Base-by-base conservation (phyloP, 441 rosid species). In the Erodium texanum region DNA sequence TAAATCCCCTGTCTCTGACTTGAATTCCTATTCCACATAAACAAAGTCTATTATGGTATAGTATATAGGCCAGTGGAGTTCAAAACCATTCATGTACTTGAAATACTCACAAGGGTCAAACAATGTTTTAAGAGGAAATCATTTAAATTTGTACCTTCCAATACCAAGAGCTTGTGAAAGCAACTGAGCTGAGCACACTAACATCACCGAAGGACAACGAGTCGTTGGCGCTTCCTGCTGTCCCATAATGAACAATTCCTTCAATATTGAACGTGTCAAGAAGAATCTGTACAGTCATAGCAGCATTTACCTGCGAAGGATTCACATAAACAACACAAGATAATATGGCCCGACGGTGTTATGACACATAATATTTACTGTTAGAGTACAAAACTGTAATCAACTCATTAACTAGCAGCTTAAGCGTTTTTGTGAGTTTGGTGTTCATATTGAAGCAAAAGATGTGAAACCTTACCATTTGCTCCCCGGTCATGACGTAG, bases 61-160 rank as follows among this genome's bases (percentile, higher is more conserved):
- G n/a, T n/a, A n/a, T n/a, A n/a, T n/a, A 27, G 29, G 29, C 29
- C 1, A 27, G 29, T 27, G 29, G 29, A 27, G 29, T 1, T 27
- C 29, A 27, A 27, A 27, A 4, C 29, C 29, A 27, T n/a, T n/a
- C n/a, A n/a, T n/a, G n/a, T n/a, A n/a, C n/a, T n/a, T n/a, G n/a
- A n/a, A n/a, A n/a, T n/a, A n/a, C n/a, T n/a, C n/a, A n/a, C n/a
- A n/a, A n/a, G n/a, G n/a, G n/a, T n/a, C n/a, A n/a, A n/a, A n/a
- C n/a, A n/a, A n/a, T n/a, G n/a, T n/a, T n/a, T n/a, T n/a, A n/a
- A n/a, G n/a, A n/a, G n/a, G n/a, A n/a, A n/a, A n/a, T n/a, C n/a
- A n/a, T n/a, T n/a, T n/a, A n/a, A n/a, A n/a, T n/a, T n/a, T n/a
- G 45, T 74, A 78, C 79, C 77, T 61, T 70, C 82, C 77, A 79